Evolutionary conservation across 2,329 filamentous ascomycete genomes (phyloP), one percentile per base, ranked within the genome.

Genomic region (Fusarium poae): DNA sequence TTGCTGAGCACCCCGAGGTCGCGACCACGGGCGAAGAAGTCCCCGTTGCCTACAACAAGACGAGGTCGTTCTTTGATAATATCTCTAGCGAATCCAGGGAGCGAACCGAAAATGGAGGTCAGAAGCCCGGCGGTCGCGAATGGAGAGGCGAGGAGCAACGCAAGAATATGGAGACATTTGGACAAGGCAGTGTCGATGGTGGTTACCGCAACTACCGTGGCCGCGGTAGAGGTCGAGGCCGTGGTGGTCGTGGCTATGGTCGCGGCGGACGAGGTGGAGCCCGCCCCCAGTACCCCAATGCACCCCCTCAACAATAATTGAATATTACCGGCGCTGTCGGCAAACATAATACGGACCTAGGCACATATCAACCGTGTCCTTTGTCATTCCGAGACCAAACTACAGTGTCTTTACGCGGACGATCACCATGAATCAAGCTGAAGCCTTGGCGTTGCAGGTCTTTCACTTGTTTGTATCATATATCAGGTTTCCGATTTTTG

Each of bases 121-220:
- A 88, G 67, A 88, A 89, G 77, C 85, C 89, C n/a, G 91, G 91
- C 59, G 94, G 93, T 32, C 89, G 92, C 48, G 93, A 97, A 78
- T 97, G 96, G 89, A 90, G 96, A 55, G 91, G 90, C 39, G 94
- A 98, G 79, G 96, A 98, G 78, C 92, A 97, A 78, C 93, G 91
- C 79, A 94, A 93, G 82, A 98, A 98, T 78, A 92, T 99, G 76
- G 96, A 99, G 82, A 99, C 96, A 0, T 99, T 99, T 72, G 96
- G 96, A 11, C 94, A 98, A 79, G 94, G 94, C 54, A 97, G 94
- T 72, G 94, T 99, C 23, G 96, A 99, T 73, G 91, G 89, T 51
- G 87, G 89, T 18, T 92, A 89, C 78, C 88, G 92, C 65, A 91
- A 92, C 68, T 96, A 90, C 79, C 90, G 94, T 52, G 92, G 93